Base-by-base conservation (phyloP, 352 stramenopile genomes). In the Phytophthora cryptogea region DNA sequence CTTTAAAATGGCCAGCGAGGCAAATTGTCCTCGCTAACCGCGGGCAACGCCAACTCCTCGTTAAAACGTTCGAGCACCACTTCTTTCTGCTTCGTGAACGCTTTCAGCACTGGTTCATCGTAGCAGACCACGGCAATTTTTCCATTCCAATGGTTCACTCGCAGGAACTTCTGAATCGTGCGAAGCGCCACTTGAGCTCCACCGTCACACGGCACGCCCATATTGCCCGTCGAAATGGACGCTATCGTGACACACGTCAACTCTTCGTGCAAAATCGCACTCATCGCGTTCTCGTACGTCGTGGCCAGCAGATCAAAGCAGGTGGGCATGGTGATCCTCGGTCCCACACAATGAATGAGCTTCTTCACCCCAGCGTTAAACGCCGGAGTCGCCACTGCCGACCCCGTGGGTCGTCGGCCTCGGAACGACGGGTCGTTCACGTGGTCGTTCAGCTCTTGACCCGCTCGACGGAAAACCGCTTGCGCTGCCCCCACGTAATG, bases 181-280 rank as follows among this genome's bases (percentile, higher is more conserved):
- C 65, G 63, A 3, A 85, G 49, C 1, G 58, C 76, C 36, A 78
- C 64, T 48, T 66, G 33, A 11, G 76, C 72, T 17, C 55, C 67
- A 16, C 65, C 5, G 8, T 33, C 14, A 64, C 46, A 0, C 8
- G 72, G 72, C 2, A 83, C 54, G 8, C 71, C 71, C 32, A 86
- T 53, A 41, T 69, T 82, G 5, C 79, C 75, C 26, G 80, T 88
- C 20, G 78, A 83, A 49, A 90, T 86, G 27, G 80, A 90, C 26
- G 76, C 68, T 28, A 88, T 69, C 8, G 74, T 75, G 11, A 90
- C 57, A 43, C 77, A 88, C 27, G 43, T 30, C 14, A 81, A 51
- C 10, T 77, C 67, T 40, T 83, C 74, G 5, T 76, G 59, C 28
- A 78, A 48, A 23, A 70, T 66, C 0, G 68, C 59, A 30, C 53